Base-by-base conservation (phyloP, 2,329 filamentous ascomycete genomes). In the Plenodomus tracheiphilus region DNA sequence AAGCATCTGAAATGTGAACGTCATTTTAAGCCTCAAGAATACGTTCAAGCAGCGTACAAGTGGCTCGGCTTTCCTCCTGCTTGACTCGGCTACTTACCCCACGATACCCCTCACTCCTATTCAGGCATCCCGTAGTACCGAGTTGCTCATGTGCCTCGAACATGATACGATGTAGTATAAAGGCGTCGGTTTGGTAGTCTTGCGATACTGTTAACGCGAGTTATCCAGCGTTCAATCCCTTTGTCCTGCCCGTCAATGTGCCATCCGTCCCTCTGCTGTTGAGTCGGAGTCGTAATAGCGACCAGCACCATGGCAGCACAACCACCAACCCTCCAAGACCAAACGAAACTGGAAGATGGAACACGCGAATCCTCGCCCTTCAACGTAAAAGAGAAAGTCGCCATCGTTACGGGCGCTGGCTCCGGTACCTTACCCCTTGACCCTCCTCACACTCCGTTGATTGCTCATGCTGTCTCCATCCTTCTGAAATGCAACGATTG, bases 331-430 rank as follows among this genome's bases (percentile, higher is more conserved):
- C 5, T 10, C 22, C 22, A 25, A 25, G 5, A 5, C 10, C 22
- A 10, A 25, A 25, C 22, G 10, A 10, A 25, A 25, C 5, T 10
- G 5, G 22, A 25, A 10, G 10, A 5, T 25, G 22, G 10, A 25
- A 5, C 43, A 51, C 21, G 19, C 22, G 32, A 40, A 44, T 6
- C 32, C 46, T 11, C 49, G 11, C 40, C 69, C 3, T 78, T 75
- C 53, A 61, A 59, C 17, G 71, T 79, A 3, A 51, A 71, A 13
- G 75, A 75, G 8, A 79, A 79, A 61, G 73, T 65, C n/a, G 77
- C 77, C 4, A 71, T 79, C 41, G 67, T 79, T 4, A 79, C 77
- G 5, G 77, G 77, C 30, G 77, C 76, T 43, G 77, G 77, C 10
- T 69, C 68, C 22, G 66, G 67, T 67, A 55, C 28, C 43, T 54